These are phyloP conservation scores for Verruconis gallopava DNA, from an alignment of 2,329 filamentous ascomycete genomes.

Conservation along the genomic window DNA sequence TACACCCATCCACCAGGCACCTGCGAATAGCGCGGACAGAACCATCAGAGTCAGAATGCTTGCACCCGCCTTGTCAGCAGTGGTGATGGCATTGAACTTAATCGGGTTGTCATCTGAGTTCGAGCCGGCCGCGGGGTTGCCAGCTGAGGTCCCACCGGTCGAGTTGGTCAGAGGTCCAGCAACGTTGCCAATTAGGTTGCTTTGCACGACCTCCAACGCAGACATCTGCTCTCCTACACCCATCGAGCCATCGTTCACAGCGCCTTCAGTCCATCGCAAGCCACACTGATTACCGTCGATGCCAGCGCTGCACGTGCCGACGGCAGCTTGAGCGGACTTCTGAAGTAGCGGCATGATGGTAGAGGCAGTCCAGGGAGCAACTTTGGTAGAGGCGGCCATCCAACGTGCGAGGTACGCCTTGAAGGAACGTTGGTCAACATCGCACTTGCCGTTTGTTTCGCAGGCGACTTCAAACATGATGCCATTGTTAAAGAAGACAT, in stretches of 20 bases:
- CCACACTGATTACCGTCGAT: constrained; percentile 33
- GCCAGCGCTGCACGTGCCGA: constrained; percentile 40
- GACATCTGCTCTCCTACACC: constrained; percentile 49
- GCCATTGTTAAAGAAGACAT: constrained; percentile 25
- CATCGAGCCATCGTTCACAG: constrained; percentile 29
- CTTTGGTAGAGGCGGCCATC: constrained; percentile 28
- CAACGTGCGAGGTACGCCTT: constrained; percentile 31
- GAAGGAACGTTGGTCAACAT: constrained; percentile 35
- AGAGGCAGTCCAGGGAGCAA: constrained; percentile 24
- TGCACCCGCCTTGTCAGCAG: constrained; percentile 54
- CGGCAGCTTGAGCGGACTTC: constrained; percentile 43
- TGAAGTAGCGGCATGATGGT: constrained; percentile 39
- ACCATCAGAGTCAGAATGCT: constrained; percentile 50
- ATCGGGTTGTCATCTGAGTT: constrained; percentile 14
- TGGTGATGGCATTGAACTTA: constrained; percentile 5
- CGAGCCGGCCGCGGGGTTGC: constrained; percentile 23
- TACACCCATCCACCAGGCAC: constrained; percentile 40
- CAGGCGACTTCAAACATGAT: constrained; percentile 37
- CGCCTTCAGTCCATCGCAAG: constrained; percentile 29
- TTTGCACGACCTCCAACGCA: constrained; percentile 41
- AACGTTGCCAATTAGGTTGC: constrained; percentile 23
- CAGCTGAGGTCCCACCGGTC: constrained; percentile 39
- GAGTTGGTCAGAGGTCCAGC: constrained; percentile 30
- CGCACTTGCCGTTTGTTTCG: constrained; percentile 32
- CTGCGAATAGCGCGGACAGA: constrained; percentile 41